phyloP scores from a whole-genome alignment of 331 rosid species.

The Erythrophleum ivorense region DNA sequence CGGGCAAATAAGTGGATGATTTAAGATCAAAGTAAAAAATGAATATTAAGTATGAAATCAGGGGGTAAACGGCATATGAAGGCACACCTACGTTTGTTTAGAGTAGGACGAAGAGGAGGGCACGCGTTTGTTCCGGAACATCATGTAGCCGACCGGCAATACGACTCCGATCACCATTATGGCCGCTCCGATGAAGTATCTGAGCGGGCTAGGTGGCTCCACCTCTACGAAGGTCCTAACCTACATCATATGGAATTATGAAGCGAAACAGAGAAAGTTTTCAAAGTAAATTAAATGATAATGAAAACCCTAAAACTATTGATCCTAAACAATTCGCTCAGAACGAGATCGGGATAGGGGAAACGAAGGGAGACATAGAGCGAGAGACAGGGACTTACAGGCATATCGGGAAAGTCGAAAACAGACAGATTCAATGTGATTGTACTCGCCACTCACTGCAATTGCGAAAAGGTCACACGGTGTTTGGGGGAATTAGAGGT shows the following conservation, averaged over 20 bases:
- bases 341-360: neutral
- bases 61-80: neutral
- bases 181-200: constrained; percentile 70
- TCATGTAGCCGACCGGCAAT: constrained; percentile 74
- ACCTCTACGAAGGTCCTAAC: constrained; percentile 50
- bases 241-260: constrained; percentile 49
- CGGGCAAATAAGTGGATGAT: neutral
- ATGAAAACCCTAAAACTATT: neutral
- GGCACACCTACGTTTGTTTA: constrained; percentile 90
- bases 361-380: neutral
- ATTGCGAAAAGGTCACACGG: neutral
- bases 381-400: constrained; percentile 46
- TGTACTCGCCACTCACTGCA: neutral
- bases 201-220: constrained; percentile 73
- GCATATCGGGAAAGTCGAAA: constrained; percentile 39
- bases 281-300: neutral
- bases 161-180: constrained; percentile 79
- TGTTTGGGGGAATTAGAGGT: neutral
- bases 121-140: constrained; percentile 75
- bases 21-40: neutral
- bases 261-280: neutral
- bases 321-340: constrained; percentile 14
- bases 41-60: neutral
- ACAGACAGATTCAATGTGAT: neutral
- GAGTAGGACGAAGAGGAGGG: constrained; percentile 69